Percentiles rank a stretch among this genome's conserved stretches.
Conservation (phyloP, 768 basidiomycete species). For the Cyclocybe aegerita region DNA sequence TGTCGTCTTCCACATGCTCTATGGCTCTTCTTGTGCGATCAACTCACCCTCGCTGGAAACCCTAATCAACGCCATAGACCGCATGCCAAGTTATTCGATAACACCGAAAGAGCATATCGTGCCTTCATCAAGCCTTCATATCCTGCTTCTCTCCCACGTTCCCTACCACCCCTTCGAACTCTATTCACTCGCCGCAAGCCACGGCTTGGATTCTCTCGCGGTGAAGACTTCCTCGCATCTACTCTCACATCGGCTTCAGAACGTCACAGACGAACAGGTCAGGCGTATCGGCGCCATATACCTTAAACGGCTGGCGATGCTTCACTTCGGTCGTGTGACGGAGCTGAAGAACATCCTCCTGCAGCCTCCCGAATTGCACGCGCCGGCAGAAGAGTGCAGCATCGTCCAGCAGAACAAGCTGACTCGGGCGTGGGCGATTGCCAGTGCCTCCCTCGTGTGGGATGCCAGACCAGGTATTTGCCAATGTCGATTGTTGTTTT, state of each 20-base stretch:
- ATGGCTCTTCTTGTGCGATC: conserved; percentile 46
- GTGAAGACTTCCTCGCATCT: conserved; percentile 34
- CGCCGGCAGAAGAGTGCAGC: conserved; percentile 23
- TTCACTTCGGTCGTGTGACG: conserved; percentile 32
- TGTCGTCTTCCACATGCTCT: conserved; percentile 52
- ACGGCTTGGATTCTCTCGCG: conserved; percentile 34
- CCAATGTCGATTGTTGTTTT: background rate
- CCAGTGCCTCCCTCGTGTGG: conserved; percentile 28
- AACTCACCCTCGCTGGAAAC: conserved; percentile 49
- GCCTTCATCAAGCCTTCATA: conserved; percentile 24
- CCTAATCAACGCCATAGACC: conserved; percentile 40
- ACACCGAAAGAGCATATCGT: conserved; percentile 19
- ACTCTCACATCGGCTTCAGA: conserved; percentile 28
- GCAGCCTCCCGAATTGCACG: conserved; percentile 23
- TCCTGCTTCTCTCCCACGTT: conserved; percentile 27
- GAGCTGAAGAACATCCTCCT: conserved; percentile 31
- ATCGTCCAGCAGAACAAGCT: conserved; percentile 28
- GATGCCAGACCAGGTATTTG: conserved; percentile 29
- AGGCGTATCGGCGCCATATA: conserved; percentile 37
- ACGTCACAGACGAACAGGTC: conserved; percentile 35
- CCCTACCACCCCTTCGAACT: conserved; percentile 34
- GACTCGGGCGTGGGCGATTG: conserved; percentile 32
- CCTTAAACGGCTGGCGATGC: conserved; percentile 34
- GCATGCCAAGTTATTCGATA: conserved; percentile 22
- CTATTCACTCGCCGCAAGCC: conserved; percentile 37